Conservation (phyloP, 208 protist genomes). For the Leishmania martiniquensis region DNA sequence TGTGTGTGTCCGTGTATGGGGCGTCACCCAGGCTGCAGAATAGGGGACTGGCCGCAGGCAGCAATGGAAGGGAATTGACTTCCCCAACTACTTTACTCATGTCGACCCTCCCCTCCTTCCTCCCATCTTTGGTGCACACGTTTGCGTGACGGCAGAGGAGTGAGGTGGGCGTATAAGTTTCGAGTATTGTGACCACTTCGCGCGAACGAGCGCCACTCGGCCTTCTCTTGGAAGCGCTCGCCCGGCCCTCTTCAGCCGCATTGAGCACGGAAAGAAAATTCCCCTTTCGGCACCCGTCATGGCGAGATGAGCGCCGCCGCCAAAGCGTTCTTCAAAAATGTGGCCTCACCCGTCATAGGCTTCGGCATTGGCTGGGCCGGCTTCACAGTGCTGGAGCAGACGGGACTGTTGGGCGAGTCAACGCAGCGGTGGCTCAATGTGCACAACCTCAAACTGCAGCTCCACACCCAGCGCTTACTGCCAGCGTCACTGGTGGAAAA, state of each 20-base stretch:
- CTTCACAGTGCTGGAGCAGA: conserved; percentile 53
- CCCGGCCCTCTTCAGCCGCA: not conserved
- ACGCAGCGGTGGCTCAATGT: conserved; percentile 52
- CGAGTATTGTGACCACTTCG: not conserved
- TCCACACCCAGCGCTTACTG: conserved; percentile 53
- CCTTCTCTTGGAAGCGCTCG: not conserved
- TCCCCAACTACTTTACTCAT: too few species aligned
- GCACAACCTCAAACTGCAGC: conserved; percentile 65
- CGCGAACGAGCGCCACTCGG: not conserved
- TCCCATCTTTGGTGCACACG: not conserved
- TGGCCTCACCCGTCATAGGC: conserved; percentile 48
- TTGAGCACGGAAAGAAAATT: not conserved
- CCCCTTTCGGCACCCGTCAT: not conserved
- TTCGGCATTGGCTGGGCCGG: conserved; percentile 71
- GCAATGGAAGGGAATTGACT: not conserved
- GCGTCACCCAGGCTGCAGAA: not conserved
- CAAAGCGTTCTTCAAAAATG: conserved; percentile 17
- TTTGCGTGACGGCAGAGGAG: not conserved
- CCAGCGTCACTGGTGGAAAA: conserved; percentile 52
- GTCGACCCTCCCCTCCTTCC: too few species aligned
- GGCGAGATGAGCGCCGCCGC: conserved; percentile 11
- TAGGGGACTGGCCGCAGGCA: not conserved
- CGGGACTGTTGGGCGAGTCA: conserved; percentile 35
- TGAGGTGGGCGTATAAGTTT: not conserved
- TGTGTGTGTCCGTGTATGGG: too few species aligned